Percentiles rank a stretch among this genome's conserved stretches.
These are phyloP conservation scores for Backusella morwellensis DNA, from an alignment of 192 early-diverging fungal species.

Conservation along the genomic window DNA sequence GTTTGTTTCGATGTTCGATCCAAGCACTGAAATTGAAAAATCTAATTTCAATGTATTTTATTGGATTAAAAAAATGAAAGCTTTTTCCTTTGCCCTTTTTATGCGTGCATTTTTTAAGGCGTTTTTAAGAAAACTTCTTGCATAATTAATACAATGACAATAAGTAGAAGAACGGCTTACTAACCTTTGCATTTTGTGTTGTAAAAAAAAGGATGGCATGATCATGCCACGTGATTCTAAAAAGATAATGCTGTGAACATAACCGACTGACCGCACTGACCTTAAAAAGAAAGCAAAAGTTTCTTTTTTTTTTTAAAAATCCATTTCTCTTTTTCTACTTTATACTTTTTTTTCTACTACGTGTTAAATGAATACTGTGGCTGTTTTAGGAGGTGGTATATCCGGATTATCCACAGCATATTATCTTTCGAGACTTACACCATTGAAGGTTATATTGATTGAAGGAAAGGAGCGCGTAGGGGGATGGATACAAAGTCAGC, in stretches of 20 bases:
- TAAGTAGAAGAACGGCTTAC: too few species aligned
- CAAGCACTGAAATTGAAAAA: too few species aligned
- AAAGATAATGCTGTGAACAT: neutral
- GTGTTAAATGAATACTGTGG: constrained; percentile 29
- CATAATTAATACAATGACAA: too few species aligned
- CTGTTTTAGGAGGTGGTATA: constrained; percentile 90
- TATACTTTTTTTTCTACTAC: neutral
- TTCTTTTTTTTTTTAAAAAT: neutral
- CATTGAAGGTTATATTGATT: constrained; percentile 64
- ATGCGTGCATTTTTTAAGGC: too few species aligned
- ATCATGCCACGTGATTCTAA: neutral
- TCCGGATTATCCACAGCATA: constrained; percentile 83
- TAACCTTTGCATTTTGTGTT: neutral
- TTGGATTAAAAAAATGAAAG: too few species aligned
- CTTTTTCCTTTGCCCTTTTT: too few species aligned
- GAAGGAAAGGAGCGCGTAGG: constrained; percentile 71
- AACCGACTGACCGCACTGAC: neutral
- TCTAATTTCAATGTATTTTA: too few species aligned
- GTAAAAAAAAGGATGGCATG: neutral
- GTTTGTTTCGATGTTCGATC: too few species aligned
- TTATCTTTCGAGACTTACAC: constrained; percentile 58
- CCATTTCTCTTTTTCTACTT: neutral
- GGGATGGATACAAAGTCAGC: constrained; percentile 82
- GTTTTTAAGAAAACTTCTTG: too few species aligned
- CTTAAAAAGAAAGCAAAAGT: neutral